These are phyloP conservation scores for Geotrichum candidum DNA, from an alignment of 1,139 yeast species.

Conservation along the genomic window DNA sequence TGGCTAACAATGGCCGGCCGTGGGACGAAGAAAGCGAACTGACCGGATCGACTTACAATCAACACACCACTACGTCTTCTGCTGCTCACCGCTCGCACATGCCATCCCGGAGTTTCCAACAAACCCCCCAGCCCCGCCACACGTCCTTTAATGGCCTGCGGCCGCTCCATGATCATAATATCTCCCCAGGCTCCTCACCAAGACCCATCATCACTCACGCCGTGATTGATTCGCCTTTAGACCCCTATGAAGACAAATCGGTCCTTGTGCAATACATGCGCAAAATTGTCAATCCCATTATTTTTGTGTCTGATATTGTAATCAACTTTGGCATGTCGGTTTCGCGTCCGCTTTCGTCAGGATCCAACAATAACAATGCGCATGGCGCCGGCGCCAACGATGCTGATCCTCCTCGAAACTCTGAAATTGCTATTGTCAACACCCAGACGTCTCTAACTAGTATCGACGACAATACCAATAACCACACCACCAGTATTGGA, in stretches of 20 bases:
- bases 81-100: neutral
- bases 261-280: neutral
- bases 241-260: constrained; percentile 2
- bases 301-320: constrained; percentile 11
- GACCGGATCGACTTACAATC: neutral
- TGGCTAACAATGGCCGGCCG: neutral
- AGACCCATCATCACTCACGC: constrained; percentile 2
- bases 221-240: constrained; percentile 8
- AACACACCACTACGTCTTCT: neutral
- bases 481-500: neutral
- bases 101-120: no score
- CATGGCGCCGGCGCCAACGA: neutral
- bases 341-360: constrained; percentile 10
- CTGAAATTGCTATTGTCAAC: neutral
- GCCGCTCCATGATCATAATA: neutral
- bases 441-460: neutral
- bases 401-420: neutral
- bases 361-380: neutral
- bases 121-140: no score
- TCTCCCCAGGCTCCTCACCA: neutral
- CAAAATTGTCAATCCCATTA: constrained; percentile 7
- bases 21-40: neutral
- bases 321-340: constrained; percentile 12
- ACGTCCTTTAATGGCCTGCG: no score
- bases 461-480: neutral